Evolutionary conservation across 805 yeast genomes (phyloP).

Genomic region (Tetrapisispora iriomotensis): DNA sequence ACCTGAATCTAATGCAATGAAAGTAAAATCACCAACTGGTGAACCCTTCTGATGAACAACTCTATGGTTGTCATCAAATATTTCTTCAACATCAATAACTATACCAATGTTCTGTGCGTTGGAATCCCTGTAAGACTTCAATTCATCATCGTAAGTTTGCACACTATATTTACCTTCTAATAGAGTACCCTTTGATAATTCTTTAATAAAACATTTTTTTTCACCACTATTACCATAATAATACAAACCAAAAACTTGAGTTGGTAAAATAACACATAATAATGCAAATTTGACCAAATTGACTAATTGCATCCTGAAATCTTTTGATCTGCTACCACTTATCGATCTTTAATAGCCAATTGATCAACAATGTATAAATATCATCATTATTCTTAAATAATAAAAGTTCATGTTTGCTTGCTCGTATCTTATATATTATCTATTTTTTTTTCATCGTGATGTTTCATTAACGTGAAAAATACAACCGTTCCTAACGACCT

Average conservation of each 20-base stretch:
- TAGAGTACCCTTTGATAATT: constrained; percentile 40
- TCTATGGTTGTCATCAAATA: constrained; percentile 67
- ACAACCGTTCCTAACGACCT: too few relatives aligned
- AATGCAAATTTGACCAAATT: constrained; percentile 12
- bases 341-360: too few relatives aligned
- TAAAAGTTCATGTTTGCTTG: too few relatives aligned
- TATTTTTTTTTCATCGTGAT: too few relatives aligned
- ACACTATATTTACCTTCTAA: constrained; percentile 42
- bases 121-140: constrained; percentile 29
- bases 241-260: constrained; percentile 34
- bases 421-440: too few relatives aligned
- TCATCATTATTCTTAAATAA: too few relatives aligned
- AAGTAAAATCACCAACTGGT: constrained; percentile 60
- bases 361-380: too few relatives aligned
- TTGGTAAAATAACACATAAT: constrained; percentile 16
- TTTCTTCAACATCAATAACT: constrained; percentile 44
- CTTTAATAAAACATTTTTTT: constrained; percentile 47
- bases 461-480: too few relatives aligned
- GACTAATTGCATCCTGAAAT: constrained; percentile 6
- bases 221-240: constrained; percentile 44
- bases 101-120: constrained; percentile 31
- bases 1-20: constrained; percentile 65
- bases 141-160: constrained; percentile 34
- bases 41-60: constrained; percentile 62
- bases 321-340: too few relatives aligned